Evolutionary conservation across 306 rosid genomes (phyloP).

Genomic region (Cucurbita argyrosperma): DNA sequence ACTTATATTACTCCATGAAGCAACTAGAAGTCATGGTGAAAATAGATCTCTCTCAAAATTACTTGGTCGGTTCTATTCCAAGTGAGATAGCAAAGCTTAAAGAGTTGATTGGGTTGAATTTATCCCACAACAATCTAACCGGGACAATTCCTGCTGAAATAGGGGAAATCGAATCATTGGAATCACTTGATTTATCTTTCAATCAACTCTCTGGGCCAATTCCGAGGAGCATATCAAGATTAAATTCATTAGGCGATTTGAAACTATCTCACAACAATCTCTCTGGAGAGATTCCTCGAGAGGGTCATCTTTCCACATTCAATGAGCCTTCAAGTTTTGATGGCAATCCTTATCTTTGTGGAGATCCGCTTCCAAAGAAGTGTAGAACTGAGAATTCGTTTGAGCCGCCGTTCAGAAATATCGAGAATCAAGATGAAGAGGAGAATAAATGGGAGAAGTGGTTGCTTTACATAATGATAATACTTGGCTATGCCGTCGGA

Average conservation of each 20-base stretch:
- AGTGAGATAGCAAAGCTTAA: neutral
- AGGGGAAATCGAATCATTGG: neutral
- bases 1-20: neutral
- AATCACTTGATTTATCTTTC: neutral
- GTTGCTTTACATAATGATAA: neutral
- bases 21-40: neutral
- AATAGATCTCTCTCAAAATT: constrained; percentile 3
- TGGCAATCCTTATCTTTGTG: neutral
- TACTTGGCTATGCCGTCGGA: neutral
- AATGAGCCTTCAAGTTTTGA: neutral
- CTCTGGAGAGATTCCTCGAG: neutral
- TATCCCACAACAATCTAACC: neutral
- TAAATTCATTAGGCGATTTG: neutral
- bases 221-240: neutral
- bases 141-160: neutral
- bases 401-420: neutral
- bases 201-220: neutral
- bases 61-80: neutral
- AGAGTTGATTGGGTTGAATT: neutral
- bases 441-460: neutral
- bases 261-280: neutral
- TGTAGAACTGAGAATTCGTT: neutral
- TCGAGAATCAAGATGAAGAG: neutral
- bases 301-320: neutral
- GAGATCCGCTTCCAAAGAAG: neutral